Evolutionary conservation across 1,284 basidiomycete genomes (phyloP).

Genomic region (Bjerkandera adusta): DNA sequence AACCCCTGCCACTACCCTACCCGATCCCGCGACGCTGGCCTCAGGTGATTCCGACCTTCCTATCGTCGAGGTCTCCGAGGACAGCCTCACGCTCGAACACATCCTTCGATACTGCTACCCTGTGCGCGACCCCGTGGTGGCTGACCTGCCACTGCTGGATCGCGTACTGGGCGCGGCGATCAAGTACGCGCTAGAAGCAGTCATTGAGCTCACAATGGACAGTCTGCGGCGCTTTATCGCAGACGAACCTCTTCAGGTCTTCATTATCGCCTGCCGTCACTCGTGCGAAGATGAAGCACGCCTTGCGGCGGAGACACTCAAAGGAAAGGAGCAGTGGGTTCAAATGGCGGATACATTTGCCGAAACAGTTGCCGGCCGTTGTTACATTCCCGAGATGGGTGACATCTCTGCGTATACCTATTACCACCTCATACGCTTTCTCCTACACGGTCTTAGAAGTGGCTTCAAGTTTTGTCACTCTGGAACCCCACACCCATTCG

Average conservation of each 20-base stretch:
- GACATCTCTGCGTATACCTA: constrained; percentile 3
- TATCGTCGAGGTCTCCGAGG: constrained; percentile 17
- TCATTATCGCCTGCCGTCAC: constrained; percentile 31
- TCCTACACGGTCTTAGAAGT: too few species aligned
- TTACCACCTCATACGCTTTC: constrained; percentile 10
- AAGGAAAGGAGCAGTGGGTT: too few species aligned
- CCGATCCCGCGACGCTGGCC: too few species aligned
- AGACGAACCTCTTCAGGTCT: constrained; percentile 29
- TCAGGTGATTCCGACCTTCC: too few species aligned
- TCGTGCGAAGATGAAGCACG: constrained; percentile 17
- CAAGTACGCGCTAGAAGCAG: constrained; percentile 19
- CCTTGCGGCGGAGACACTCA: constrained; percentile 3
- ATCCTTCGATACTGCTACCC: constrained; percentile 25
- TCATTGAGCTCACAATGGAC: not conserved
- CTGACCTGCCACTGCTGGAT: constrained; percentile 4
- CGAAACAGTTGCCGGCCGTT: constrained; percentile 4
- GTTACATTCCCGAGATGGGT: constrained; percentile 16
- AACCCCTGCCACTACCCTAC: too few species aligned
- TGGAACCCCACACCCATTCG: too few species aligned
- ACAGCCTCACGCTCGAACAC: constrained; percentile 15
- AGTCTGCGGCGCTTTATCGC: constrained; percentile 19
- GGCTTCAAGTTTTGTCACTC: too few species aligned
- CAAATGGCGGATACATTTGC: constrained; percentile 5
- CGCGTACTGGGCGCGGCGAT: constrained; percentile 18
- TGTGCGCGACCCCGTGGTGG: constrained; percentile 15